Base-by-base conservation (phyloP, 176 grass and related monocot genomes). In the Otatea glauca region DNA sequence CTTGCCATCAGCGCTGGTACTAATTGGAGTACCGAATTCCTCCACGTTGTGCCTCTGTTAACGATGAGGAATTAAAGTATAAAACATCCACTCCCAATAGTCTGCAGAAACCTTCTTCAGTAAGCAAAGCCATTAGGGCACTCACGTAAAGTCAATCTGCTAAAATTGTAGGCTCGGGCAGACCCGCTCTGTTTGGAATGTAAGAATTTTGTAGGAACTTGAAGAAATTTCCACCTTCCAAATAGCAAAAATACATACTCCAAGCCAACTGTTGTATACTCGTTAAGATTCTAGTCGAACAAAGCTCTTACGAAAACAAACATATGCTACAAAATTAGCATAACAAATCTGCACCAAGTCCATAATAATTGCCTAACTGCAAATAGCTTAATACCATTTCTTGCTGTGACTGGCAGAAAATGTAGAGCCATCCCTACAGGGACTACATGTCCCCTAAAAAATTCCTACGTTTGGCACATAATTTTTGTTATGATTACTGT, bases 11-110 rank as follows among this genome's bases (percentile, higher is more conserved):
- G 44, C 47, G 29, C 44, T 47, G 62, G 82, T 16, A 72, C 68
- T 84, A 79, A 83, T 68, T 21, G 51, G 66, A 61, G 85, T 54
- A 62, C 84, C 81, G 37, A 84, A 64, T 87, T 68, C 85, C 50
- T 72, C 75, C 84, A 83, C 80, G 89, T 58, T 21, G 80, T 8
- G 50, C 27, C 38, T 34, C 2, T 14, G 85, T 16, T 49, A 70
- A 27, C 84, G 67, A 54, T 32, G 84, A 55, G 59, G 64, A 67
- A 67, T 67, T 9, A 54, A 32, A 69, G 88, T 48, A 90, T 77
- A 72, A 77, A 72, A 82, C 78, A 81, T 39, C 47, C 68, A 53
- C 56, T 88, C 11, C 45, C 21, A 2, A n/a, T 41, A 4, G 71
- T 16, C 54, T 65, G 7, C 59, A 0, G 50, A 63, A 83, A 5